These are phyloP conservation scores for Dactylellina cionopaga DNA, from an alignment of 2,329 filamentous ascomycete genomes.

Conservation along the genomic window DNA sequence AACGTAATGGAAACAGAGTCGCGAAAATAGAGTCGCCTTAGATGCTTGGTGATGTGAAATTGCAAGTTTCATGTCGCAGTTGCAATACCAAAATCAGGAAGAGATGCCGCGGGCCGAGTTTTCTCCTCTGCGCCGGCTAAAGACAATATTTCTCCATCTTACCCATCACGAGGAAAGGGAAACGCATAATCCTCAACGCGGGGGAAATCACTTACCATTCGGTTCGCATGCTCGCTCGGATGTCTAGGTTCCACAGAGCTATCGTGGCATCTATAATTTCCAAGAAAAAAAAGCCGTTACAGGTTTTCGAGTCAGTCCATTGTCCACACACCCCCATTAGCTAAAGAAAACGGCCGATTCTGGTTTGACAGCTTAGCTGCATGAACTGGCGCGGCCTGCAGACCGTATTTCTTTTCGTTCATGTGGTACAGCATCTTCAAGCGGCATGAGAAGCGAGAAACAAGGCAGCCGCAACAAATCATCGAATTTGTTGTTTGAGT, in stretches of 20 bases:
- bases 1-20: conserved; percentile 38
- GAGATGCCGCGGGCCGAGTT: conserved; percentile 44
- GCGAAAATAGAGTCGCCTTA: conserved; percentile 15
- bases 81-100: neutral
- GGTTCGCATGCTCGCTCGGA: conserved; percentile 80
- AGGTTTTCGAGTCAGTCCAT: conserved; percentile 15
- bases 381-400: conserved; percentile 33
- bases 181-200: too few relatives aligned
- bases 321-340: neutral
- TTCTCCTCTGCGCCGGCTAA: conserved; percentile 39
- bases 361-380: conserved; percentile 36
- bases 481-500: conserved; percentile 3
- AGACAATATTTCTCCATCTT: conserved; percentile 28
- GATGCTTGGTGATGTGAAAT: conserved; percentile 28
- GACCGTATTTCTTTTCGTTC: neutral
- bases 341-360: conserved; percentile 4
- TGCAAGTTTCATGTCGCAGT: conserved; percentile 13
- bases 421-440: conserved; percentile 40
- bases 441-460: conserved; percentile 50
- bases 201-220: conserved; percentile 67
- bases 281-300: conserved; percentile 1
- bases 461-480: conserved; percentile 42
- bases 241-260: conserved; percentile 68
- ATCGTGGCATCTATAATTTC: conserved; percentile 74
- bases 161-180: conserved; percentile 35